Percentiles rank a stretch among this genome's conserved stretches.
phyloP scores from a whole-genome alignment of 2,329 filamentous ascomycete genomes.

The Botrytis porri region DNA sequence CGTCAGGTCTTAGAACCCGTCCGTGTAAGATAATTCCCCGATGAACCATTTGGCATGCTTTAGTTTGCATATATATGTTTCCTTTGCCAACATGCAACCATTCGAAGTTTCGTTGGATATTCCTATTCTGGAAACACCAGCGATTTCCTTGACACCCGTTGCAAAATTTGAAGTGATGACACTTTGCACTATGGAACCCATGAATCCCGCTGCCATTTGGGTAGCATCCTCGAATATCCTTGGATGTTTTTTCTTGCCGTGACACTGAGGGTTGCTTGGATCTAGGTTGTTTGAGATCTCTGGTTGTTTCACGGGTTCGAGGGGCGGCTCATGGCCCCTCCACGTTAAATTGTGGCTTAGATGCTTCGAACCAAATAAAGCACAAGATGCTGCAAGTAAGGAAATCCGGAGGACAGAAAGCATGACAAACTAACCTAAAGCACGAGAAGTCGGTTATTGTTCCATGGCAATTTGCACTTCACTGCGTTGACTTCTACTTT shows the following conservation, averaged over 20 bases:
- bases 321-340: slow-evolving; percentile 4
- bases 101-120: slow-evolving; percentile 13
- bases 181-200: slow-evolving; percentile 15
- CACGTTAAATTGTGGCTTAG: slow-evolving; percentile 12
- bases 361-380: slow-evolving; percentile 6
- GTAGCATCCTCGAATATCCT: slow-evolving; percentile 10
- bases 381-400: slow-evolving; percentile 15
- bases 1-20: neutral
- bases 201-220: slow-evolving; percentile 18
- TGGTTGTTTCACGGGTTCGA: slow-evolving; percentile 14
- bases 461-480: slow-evolving; percentile 3
- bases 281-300: slow-evolving; percentile 16
- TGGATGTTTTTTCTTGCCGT: neutral
- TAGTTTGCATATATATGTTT: neutral
- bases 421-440: slow-evolving; percentile 5
- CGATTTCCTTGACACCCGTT: slow-evolving; percentile 21
- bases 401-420: slow-evolving; percentile 15
- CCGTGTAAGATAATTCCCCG: slow-evolving; percentile 6
- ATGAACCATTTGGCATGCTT: slow-evolving; percentile 3
- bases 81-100: slow-evolving; percentile 1
- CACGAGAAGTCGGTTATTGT: slow-evolving; percentile 7
- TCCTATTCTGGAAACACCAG: slow-evolving; percentile 15
- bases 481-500: neutral
- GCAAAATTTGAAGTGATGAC: slow-evolving; percentile 17
- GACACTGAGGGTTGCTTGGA: slow-evolving; percentile 12